These are phyloP conservation scores for Podospora didyma DNA, from an alignment of 495 filamentous ascomycete genomes.

Conservation along the genomic window DNA sequence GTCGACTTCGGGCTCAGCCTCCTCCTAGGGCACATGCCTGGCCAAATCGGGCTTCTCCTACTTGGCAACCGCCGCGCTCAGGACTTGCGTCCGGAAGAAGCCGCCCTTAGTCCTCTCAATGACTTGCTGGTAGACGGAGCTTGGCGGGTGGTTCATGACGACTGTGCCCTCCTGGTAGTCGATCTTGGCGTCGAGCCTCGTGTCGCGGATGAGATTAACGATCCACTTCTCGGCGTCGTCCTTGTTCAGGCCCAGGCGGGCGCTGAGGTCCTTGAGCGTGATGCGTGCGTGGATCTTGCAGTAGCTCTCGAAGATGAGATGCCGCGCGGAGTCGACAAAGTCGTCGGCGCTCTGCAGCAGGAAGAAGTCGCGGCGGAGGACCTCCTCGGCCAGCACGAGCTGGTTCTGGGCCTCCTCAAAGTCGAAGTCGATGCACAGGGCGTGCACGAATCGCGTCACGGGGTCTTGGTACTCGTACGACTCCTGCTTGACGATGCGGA, in stretches of 20 bases:
- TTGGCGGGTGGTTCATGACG: conserved; percentile 98
- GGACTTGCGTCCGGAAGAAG: conserved; percentile 81
- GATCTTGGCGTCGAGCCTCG: conserved; percentile 95
- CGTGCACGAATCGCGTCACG: conserved; percentile 92
- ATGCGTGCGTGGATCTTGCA: conserved; percentile 99
- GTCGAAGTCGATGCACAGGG: conserved; percentile 95
- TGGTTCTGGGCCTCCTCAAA: conserved; percentile 97
- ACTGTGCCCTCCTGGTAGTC: conserved; percentile 98
- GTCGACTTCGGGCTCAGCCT: too few relatives aligned
- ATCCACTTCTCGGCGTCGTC: conserved; percentile 99
- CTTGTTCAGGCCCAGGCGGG: conserved; percentile 79
- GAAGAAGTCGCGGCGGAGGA: conserved; percentile 94
- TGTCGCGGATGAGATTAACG: conserved; percentile 97
- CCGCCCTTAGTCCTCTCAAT: conserved; percentile 95
- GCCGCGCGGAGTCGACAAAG: conserved; percentile 91
- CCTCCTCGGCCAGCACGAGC: conserved; percentile 84
- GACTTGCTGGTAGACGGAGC: conserved; percentile 97
- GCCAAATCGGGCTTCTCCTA: conserved; percentile 18
- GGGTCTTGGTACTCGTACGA: conserved; percentile 96
- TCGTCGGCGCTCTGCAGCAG: conserved; percentile 75
- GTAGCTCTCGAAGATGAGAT: conserved; percentile 96
- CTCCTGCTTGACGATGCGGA: conserved; percentile 93
- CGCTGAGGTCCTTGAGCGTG: conserved; percentile 93
- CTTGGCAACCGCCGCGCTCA: conserved; percentile 55
- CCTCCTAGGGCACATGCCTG: too few relatives aligned